These are phyloP conservation scores for Rachicladosporium sp. DNA, from an alignment of 2,329 filamentous ascomycete species.

Conservation along the genomic window DNA sequence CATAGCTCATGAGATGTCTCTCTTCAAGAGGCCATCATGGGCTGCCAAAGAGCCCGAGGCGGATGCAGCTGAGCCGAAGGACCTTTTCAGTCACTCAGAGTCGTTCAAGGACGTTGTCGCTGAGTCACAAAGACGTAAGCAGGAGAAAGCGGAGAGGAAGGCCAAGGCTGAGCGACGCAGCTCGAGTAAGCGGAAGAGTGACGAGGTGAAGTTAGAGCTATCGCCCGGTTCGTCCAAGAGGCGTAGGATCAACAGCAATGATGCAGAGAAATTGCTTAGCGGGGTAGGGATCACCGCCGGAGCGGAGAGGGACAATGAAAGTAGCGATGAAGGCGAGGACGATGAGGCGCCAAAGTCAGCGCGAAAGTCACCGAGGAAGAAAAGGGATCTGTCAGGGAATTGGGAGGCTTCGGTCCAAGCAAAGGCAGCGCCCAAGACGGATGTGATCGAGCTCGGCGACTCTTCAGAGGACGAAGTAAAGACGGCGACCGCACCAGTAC, in stretches of 20 bases:
- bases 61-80: slow-evolving; percentile 10
- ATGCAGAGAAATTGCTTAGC: too few species aligned
- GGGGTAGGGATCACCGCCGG: too few species aligned
- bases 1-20: slow-evolving; percentile 11
- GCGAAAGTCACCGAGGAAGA: slow-evolving; percentile 4
- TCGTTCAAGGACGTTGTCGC: slow-evolving; percentile 27
- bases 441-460: slow-evolving; percentile 10
- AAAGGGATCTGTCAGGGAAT: neutral
- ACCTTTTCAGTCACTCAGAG: slow-evolving; percentile 33
- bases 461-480: slow-evolving; percentile 10
- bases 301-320: too few species aligned
- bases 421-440: slow-evolving; percentile 15
- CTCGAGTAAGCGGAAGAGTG: slow-evolving; percentile 2
- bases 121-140: slow-evolving; percentile 16
- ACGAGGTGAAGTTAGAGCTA: neutral
- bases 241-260: neutral
- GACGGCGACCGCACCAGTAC: neutral
- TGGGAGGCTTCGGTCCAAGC: too few species aligned
- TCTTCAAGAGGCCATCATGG: slow-evolving; percentile 21
- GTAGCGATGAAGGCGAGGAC: slow-evolving; percentile 15
- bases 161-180: neutral
- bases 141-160: slow-evolving; percentile 2
- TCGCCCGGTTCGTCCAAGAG: neutral
- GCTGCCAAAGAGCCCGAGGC: slow-evolving; percentile 7
- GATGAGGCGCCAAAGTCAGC: neutral